phyloP scores from a whole-genome alignment of 106 monocot species.

The Posidonia australis region DNA sequence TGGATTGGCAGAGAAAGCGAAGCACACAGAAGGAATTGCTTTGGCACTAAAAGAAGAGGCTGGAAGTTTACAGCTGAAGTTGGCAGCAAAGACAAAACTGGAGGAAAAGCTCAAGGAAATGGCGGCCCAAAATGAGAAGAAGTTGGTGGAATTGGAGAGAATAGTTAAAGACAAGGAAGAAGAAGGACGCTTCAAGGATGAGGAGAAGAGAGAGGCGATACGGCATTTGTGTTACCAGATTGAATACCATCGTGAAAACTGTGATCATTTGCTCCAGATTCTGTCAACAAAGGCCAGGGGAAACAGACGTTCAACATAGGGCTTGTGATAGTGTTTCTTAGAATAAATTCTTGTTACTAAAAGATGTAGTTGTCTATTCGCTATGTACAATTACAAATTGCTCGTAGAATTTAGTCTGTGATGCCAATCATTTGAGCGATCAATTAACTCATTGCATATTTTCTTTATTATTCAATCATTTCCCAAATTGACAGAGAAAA shows the following conservation, averaged over 20 bases:
- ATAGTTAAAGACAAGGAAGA: slow-evolving; percentile 18
- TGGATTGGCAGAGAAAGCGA: slow-evolving; percentile 22
- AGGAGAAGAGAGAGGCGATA: slow-evolving; percentile 72
- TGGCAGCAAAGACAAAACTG: slow-evolving; percentile 24
- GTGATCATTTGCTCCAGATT: slow-evolving; percentile 16
- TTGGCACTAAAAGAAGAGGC: slow-evolving; percentile 17
- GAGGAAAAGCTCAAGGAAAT: slow-evolving; percentile 15
- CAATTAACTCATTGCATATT: too few relatives aligned
- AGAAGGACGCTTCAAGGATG: slow-evolving; percentile 19
- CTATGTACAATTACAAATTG: too few relatives aligned
- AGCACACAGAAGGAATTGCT: slow-evolving; percentile 30
- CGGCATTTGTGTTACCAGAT: slow-evolving; percentile 58
- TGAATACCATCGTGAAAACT: slow-evolving; percentile 59
- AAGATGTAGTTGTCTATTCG: too few relatives aligned
- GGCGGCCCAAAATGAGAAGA: slow-evolving; percentile 16
- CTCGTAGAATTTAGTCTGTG: too few relatives aligned
- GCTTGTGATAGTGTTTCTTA: too few relatives aligned
- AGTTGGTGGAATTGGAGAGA: slow-evolving; percentile 16
- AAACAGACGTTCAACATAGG: neutral
- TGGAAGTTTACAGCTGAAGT: slow-evolving; percentile 2
- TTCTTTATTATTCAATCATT: too few relatives aligned
- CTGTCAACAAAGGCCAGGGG: neutral
- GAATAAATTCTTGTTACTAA: too few relatives aligned
- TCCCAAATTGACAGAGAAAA: too few relatives aligned
- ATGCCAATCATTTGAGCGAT: too few relatives aligned